phyloP scores from a whole-genome alignment of 441 rosid species.

The Brassica hybrid region DNA sequence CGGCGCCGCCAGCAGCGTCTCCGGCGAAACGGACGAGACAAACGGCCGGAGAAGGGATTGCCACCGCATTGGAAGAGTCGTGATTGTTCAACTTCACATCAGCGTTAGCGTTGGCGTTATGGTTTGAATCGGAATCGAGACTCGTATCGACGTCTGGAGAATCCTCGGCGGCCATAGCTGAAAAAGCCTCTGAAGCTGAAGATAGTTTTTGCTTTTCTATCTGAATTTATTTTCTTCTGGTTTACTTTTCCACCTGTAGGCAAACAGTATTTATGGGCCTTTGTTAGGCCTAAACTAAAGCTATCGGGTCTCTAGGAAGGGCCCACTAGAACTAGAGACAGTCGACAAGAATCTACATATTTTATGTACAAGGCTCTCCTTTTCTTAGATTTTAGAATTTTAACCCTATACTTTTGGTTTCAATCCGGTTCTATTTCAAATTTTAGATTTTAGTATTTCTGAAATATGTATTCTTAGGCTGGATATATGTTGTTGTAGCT shows the following conservation, averaged over 20 bases:
- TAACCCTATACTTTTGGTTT: neutral
- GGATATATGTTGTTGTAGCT: too few relatives aligned
- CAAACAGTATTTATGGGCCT: slow-evolving; percentile 24
- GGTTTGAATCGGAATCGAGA: slow-evolving; percentile 36
- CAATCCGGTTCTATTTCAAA: neutral
- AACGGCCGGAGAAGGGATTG: slow-evolving; percentile 53
- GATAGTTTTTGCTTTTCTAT: neutral
- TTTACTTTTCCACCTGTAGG: slow-evolving; percentile 14
- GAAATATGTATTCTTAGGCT: too few relatives aligned
- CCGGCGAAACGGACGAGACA: slow-evolving; percentile 77
- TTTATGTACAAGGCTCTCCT: neutral
- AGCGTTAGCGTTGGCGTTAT: slow-evolving; percentile 30
- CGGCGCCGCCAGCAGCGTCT: slow-evolving; percentile 83
- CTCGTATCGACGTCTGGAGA: slow-evolving; percentile 47
- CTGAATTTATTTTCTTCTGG: slow-evolving; percentile 1
- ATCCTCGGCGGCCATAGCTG: slow-evolving; percentile 63
- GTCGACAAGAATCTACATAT: neutral
- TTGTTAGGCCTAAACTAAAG: neutral
- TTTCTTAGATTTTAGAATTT: neutral
- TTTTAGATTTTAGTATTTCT: too few relatives aligned
- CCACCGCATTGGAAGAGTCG: slow-evolving; percentile 49
- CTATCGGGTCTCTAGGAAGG: slow-evolving; percentile 1
- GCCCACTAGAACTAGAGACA: neutral
- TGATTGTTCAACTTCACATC: slow-evolving; percentile 8
- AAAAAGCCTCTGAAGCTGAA: slow-evolving; percentile 18